A percentile compares a stretch with the other conserved stretches of the same genome.
Conservation (phyloP, 805 yeast species). For the Tetrapisispora taiwanensis region DNA sequence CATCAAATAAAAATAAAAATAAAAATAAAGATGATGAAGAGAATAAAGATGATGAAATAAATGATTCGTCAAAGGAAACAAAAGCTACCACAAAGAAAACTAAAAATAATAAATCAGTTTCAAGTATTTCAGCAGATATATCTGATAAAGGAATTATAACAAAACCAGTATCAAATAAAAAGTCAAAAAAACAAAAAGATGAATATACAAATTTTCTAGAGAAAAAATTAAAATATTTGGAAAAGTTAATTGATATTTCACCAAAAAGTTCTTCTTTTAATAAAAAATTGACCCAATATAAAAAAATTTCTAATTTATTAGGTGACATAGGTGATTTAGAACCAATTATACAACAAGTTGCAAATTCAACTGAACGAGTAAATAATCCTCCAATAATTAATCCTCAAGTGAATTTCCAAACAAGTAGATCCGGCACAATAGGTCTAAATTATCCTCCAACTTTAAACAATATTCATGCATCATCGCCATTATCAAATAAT, state of each 20-base stretch:
- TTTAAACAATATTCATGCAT: neutral
- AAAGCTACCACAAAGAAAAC: neutral
- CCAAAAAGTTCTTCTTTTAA: conserved; percentile 22
- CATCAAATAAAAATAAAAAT: neutral
- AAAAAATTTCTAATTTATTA: conserved; percentile 31
- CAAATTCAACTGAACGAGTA: neutral
- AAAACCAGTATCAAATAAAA: neutral
- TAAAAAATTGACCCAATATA: conserved; percentile 29
- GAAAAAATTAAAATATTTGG: conserved; percentile 42
- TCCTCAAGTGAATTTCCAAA: neutral
- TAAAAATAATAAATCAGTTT: neutral
- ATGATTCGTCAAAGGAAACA: neutral
- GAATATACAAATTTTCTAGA: conserved; percentile 51
- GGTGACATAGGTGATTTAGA: conserved; percentile 8
- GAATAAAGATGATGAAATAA: neutral
- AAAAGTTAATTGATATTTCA: conserved; percentile 31
- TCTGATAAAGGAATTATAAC: neutral
- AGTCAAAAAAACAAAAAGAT: conserved; percentile 37
- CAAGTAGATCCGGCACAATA: neutral
- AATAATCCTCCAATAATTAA: too few species aligned
- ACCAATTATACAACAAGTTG: neutral
- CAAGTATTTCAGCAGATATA: neutral
- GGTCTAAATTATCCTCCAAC: neutral
- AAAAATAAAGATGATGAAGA: neutral
- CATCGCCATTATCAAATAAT: conserved; percentile 1